Evolutionary conservation across 202 grass and related monocot genomes (phyloP), one percentile per base, ranked within the genome.

Genomic region (Digitaria exilis): DNA sequence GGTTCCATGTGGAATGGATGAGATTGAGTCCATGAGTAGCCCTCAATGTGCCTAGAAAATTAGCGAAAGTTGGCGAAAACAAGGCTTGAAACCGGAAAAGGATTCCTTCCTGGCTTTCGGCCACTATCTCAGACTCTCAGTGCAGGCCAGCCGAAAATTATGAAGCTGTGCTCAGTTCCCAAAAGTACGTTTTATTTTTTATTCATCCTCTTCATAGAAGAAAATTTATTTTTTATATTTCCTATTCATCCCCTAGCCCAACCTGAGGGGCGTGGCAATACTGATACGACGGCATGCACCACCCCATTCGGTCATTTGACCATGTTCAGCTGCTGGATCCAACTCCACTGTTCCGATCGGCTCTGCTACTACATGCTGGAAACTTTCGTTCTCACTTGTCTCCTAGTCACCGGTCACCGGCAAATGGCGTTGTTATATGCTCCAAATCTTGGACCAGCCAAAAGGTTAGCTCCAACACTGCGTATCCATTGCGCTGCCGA

Each of bases 401-500:
- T 18, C 32, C 78, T 9, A 42, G 65, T 57, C 79, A 69, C 26
- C 35, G 26, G 73, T 76, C 73, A 37, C 51, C 32, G 9, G 31
- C 32, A 58, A 18, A 58, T 58, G 30, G 1, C 34, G 30, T 0
- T 9, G 46, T 35, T 8, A 44, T 43, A 43, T 44, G 69, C 32
- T 35, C 26, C 6, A 58, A 12, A 34, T 65, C 31, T 76, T 69
- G 37, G 46, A 62, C 68, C 39, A 66, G 26, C 29, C 56, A 25
- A 39, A 48, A 37, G 66, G 43, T 42, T 12, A 2, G 9, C 19
- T 43, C 56, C 54, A 37, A n/a, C 32, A 37, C 63, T 48, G 8
- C 61, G 3, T 65, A 34, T 79, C 30, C 31, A 18, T 56, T n/a
- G n/a, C 49, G 78, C 56, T 60, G 73, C 83, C 79, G 10, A 90